Conservation (phyloP, 192 early-diverging fungal species). For the Umbelopsis sp. region DNA sequence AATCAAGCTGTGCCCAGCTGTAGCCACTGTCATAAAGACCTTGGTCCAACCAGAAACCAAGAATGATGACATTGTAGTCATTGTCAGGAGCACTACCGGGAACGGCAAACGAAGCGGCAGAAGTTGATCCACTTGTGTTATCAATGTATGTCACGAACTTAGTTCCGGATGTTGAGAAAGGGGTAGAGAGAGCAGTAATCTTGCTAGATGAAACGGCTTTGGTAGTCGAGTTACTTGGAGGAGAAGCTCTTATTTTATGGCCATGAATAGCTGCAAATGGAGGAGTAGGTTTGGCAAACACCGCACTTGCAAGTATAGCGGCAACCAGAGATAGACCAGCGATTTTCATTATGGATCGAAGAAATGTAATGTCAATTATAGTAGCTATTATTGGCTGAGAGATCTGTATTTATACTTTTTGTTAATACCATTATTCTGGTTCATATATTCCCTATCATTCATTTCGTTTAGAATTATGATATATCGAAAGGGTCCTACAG, state of each 20-base stretch:
- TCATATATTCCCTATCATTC: neutral
- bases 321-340: conserved; percentile 2
- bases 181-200: neutral
- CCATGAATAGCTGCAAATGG: conserved; percentile 12
- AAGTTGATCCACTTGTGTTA: conserved; percentile 25
- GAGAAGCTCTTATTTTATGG: neutral
- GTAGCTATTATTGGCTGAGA: too few relatives aligned
- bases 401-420: neutral
- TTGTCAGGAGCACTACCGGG: conserved; percentile 32
- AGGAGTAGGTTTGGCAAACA: conserved; percentile 7
- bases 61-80: conserved; percentile 42
- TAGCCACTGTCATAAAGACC: conserved; percentile 27
- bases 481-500: neutral
- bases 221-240: neutral
- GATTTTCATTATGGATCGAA: neutral
- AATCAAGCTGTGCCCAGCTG: conserved; percentile 26
- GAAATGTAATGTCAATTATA: neutral
- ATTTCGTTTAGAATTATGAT: neutral
- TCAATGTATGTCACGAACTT: conserved; percentile 42
- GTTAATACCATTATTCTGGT: too few relatives aligned
- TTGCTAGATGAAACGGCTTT: neutral
- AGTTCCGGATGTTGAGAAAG: conserved; percentile 22
- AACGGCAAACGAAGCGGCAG: conserved; percentile 26
- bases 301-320: neutral
- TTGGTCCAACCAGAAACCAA: conserved; percentile 35